Evolutionary conservation across 768 basidiomycete genomes (phyloP).

Genomic region (Rhizopogon roseolus): DNA sequence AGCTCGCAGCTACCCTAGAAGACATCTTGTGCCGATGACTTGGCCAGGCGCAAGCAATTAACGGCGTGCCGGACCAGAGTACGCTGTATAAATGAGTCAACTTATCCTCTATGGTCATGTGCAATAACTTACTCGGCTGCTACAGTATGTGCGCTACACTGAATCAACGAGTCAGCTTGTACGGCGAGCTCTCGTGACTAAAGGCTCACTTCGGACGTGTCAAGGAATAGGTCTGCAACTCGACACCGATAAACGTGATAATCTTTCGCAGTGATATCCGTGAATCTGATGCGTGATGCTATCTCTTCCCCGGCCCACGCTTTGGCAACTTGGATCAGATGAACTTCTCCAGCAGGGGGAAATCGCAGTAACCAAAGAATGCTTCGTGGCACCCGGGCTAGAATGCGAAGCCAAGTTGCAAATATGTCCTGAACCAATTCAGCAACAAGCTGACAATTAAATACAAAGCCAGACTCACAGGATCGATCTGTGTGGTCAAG

Average conservation of each 20-base stretch:
- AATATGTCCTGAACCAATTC: slow-evolving; percentile 32
- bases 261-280: slow-evolving; percentile 43
- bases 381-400: slow-evolving; percentile 37
- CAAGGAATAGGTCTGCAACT: slow-evolving; percentile 47
- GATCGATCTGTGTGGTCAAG: slow-evolving; percentile 25
- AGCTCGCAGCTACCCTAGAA: slow-evolving; percentile 45
- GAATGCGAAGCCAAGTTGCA: slow-evolving; percentile 44
- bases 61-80: slow-evolving; percentile 47
- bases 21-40: slow-evolving; percentile 44
- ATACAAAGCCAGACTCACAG: slow-evolving; percentile 19
- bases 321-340: slow-evolving; percentile 36
- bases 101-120: neutral
- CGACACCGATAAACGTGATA: slow-evolving; percentile 39
- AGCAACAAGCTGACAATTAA: neutral
- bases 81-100: slow-evolving; percentile 26
- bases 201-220: slow-evolving; percentile 41
- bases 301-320: slow-evolving; percentile 44
- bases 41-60: slow-evolving; percentile 41
- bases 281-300: slow-evolving; percentile 41
- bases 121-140: slow-evolving; percentile 38
- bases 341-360: slow-evolving; percentile 40
- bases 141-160: slow-evolving; percentile 52
- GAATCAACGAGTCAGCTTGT: neutral
- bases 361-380: slow-evolving; percentile 53
- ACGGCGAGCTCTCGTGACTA: neutral